Conservation (phyloP, 139 green algal species). For the Yamagishiella unicocca region DNA sequence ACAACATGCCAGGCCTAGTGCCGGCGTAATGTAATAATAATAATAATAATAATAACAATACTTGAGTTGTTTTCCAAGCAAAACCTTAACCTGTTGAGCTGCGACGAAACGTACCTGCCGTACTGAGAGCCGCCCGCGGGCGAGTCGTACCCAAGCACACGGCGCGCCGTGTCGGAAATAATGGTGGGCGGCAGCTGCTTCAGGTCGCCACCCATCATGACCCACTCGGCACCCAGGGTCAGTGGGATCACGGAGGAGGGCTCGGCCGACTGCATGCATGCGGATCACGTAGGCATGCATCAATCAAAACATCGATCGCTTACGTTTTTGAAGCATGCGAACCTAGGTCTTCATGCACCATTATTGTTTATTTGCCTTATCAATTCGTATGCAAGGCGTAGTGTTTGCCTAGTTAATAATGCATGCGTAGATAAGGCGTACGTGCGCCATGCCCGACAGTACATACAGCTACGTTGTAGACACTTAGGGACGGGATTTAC, state of each 20-base stretch:
- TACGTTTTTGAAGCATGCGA: too few relatives aligned
- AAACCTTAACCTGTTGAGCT: too few relatives aligned
- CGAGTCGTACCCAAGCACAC: background rate
- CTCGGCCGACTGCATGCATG: constrained; percentile 68
- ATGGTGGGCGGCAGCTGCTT: constrained; percentile 88
- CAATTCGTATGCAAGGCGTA: too few relatives aligned
- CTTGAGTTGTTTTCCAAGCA: background rate
- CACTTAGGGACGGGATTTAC: too few relatives aligned
- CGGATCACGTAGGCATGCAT: background rate
- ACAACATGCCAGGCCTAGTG: too few relatives aligned
- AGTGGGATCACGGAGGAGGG: constrained; percentile 82
- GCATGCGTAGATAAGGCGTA: too few relatives aligned
- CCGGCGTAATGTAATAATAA: too few relatives aligned
- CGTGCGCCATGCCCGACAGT: too few relatives aligned
- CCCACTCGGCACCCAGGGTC: constrained; percentile 73
- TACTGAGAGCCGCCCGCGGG: background rate
- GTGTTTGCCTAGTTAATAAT: too few relatives aligned
- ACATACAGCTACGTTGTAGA: too few relatives aligned
- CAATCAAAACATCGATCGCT: background rate
- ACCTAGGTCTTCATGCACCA: too few relatives aligned
- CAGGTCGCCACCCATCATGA: constrained; percentile 88
- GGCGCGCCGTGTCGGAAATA: background rate
- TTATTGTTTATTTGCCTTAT: too few relatives aligned
- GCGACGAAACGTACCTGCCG: constrained; percentile 2
- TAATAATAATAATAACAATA: background rate